phyloP scores from a whole-genome alignment of 768 basidiomycete genomes.

The Tremella mesenterica region DNA sequence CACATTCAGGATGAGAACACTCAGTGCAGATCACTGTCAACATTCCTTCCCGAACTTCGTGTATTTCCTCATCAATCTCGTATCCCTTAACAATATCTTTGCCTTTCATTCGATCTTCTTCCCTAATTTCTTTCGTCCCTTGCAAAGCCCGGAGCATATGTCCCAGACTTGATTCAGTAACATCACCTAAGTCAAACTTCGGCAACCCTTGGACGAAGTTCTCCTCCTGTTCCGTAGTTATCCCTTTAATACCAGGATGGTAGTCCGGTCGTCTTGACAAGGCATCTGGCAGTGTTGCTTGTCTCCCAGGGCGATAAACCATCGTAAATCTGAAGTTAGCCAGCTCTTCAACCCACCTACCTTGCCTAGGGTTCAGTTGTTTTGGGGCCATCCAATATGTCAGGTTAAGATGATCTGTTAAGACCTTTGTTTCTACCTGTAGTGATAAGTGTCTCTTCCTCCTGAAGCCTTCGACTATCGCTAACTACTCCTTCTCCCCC shows the following conservation, averaged over 20 bases:
- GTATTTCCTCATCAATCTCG: no score
- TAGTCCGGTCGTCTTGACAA: slow-evolving; percentile 3
- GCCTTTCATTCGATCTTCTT: no score
- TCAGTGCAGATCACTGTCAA: no score
- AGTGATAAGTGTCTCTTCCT: slow-evolving; percentile 2
- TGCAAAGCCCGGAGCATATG: no score
- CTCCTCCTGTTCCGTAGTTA: background rate
- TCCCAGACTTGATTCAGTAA: no score
- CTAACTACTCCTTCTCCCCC: slow-evolving; percentile 33
- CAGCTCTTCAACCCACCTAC: background rate
- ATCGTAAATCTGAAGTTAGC: slow-evolving; percentile 1
- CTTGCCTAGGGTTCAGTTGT: slow-evolving; percentile 44
- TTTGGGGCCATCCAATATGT: slow-evolving; percentile 17
- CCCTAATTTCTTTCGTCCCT: no score
- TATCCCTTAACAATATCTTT: no score
- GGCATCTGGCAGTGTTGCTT: slow-evolving; percentile 4
- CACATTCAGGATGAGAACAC: no score
- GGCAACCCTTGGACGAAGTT: no score
- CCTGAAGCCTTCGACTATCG: slow-evolving; percentile 10
- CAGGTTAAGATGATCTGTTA: slow-evolving; percentile 7
- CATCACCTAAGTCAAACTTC: background rate
- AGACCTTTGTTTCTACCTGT: background rate
- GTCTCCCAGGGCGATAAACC: slow-evolving; percentile 6
- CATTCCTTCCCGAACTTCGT: no score
- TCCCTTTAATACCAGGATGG: background rate